Evolutionary conservation across 495 filamentous ascomycete species (phyloP).

Genomic region (Xylaria grammica): DNA sequence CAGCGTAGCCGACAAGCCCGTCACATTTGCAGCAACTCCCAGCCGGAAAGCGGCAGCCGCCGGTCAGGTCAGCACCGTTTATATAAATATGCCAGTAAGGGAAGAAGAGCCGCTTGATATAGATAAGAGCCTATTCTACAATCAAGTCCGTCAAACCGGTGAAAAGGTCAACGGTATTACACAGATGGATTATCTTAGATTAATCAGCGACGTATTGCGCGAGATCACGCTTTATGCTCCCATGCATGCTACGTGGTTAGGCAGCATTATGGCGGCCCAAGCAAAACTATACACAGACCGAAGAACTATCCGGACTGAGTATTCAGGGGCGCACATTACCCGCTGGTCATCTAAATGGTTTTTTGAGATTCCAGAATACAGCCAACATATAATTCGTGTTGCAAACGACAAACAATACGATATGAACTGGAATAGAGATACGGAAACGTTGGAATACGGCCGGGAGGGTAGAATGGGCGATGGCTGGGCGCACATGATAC

Average conservation of each 20-base stretch:
- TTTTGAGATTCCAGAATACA: background rate
- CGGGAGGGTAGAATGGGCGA: no score
- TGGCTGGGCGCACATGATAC: no score
- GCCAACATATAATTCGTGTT: background rate
- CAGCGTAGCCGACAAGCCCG: background rate
- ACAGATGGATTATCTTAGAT: conserved; percentile 6
- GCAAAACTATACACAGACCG: background rate
- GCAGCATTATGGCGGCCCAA: background rate
- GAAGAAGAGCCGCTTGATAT: no score
- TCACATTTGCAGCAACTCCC: background rate
- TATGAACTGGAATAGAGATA: background rate
- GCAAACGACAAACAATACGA: background rate
- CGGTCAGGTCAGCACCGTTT: background rate
- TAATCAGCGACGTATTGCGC: background rate
- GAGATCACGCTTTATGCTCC: background rate
- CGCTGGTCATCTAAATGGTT: background rate
- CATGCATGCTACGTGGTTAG: conserved; percentile 1
- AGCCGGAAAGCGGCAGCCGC: background rate
- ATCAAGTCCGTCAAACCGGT: background rate
- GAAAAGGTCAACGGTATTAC: background rate
- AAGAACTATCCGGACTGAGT: background rate
- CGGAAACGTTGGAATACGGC: background rate
- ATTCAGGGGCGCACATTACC: background rate
- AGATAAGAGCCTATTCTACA: background rate
- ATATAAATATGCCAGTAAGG: background rate